Conservation (phyloP, 345 rosid genomes). For the Dipteronia dyeriana region DNA sequence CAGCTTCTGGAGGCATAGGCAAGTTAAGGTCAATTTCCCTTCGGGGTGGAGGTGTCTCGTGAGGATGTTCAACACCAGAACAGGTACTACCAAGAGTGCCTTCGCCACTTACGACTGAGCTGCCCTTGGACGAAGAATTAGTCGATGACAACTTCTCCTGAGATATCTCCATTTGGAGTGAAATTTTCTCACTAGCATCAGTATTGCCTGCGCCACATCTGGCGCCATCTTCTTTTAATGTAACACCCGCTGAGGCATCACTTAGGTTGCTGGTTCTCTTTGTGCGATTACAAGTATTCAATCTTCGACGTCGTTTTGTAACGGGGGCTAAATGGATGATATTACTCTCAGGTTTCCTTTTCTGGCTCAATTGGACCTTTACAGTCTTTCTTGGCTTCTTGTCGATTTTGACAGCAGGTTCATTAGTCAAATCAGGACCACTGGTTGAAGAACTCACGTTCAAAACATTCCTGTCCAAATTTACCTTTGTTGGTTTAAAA, state of each 20-base stretch:
- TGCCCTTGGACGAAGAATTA: conserved; percentile 33
- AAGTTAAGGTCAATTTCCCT: conserved; percentile 53
- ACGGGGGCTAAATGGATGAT: conserved; percentile 23
- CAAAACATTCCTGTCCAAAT: conserved; percentile 22
- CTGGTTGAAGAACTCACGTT: conserved; percentile 14
- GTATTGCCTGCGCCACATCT: conserved; percentile 20
- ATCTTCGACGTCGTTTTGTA: conserved; percentile 27
- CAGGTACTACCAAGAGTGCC: conserved; percentile 21
- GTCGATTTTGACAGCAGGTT: conserved; percentile 19
- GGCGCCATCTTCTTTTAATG: conserved; percentile 27
- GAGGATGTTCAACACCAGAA: conserved; percentile 18
- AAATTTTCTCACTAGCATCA: conserved; percentile 13
- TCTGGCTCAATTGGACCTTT: conserved; percentile 24
- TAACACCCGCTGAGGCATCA: conserved; percentile 9
- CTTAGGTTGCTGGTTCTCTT: conserved; percentile 18
- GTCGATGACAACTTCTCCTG: conserved; percentile 32
- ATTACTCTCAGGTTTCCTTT: conserved; percentile 24
- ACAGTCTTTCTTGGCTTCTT: conserved; percentile 19
- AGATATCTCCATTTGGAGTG: conserved; percentile 22
- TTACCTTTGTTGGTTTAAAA: conserved; percentile 23
- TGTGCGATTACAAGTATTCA: conserved; percentile 23
- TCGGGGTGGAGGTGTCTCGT: conserved; percentile 29
- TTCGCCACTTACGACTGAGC: conserved; percentile 25
- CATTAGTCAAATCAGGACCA: conserved; percentile 20
- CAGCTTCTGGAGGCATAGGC: conserved; percentile 41